Conservation (phyloP, 352 stramenopile genomes). For the Phytophthora pini region DNA sequence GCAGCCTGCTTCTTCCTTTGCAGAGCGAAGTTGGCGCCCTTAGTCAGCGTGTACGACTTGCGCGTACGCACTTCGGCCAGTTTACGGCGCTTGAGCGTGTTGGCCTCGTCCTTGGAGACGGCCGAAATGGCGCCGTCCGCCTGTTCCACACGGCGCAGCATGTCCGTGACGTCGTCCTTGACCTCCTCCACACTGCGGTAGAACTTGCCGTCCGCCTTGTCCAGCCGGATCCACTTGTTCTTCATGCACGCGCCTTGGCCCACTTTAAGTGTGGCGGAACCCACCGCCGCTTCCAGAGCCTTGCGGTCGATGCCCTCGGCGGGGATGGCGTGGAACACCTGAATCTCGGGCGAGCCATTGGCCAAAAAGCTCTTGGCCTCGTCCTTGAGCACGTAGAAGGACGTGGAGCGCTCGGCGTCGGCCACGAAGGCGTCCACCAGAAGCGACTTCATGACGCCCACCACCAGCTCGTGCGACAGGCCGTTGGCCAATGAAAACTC, state of each 20-base stretch:
- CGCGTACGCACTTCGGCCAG: slow-evolving; percentile 82
- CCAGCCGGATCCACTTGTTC: slow-evolving; percentile 97
- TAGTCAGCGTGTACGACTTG: slow-evolving; percentile 96
- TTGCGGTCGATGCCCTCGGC: slow-evolving; percentile 71
- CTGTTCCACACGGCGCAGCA: slow-evolving; percentile 89
- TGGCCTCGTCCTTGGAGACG: slow-evolving; percentile 76
- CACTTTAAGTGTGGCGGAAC: slow-evolving; percentile 93
- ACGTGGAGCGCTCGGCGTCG: slow-evolving; percentile 77
- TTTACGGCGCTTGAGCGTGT: slow-evolving; percentile 85
- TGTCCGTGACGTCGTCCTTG: slow-evolving; percentile 71
- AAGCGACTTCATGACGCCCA: slow-evolving; percentile 97
- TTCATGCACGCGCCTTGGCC: slow-evolving; percentile 98
- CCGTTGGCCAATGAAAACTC: slow-evolving; percentile 75
- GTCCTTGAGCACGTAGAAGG: slow-evolving; percentile 94
- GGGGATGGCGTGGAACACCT: slow-evolving; percentile 86
- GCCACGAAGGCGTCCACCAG: slow-evolving; percentile 93
- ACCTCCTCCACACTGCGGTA: slow-evolving; percentile 79
- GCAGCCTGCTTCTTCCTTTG: slow-evolving; percentile 96
- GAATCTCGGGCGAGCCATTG: slow-evolving; percentile 82
- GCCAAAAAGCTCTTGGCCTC: slow-evolving; percentile 86
- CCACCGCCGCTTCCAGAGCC: slow-evolving; percentile 84
- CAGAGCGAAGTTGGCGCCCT: slow-evolving; percentile 93
- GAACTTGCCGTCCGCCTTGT: slow-evolving; percentile 91
- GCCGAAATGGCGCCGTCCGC: slow-evolving; percentile 65
- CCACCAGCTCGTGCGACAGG: slow-evolving; percentile 93